Evolutionary conservation across 768 basidiomycete species (phyloP).

Genomic region (Mycena olivaceomarginata): DNA sequence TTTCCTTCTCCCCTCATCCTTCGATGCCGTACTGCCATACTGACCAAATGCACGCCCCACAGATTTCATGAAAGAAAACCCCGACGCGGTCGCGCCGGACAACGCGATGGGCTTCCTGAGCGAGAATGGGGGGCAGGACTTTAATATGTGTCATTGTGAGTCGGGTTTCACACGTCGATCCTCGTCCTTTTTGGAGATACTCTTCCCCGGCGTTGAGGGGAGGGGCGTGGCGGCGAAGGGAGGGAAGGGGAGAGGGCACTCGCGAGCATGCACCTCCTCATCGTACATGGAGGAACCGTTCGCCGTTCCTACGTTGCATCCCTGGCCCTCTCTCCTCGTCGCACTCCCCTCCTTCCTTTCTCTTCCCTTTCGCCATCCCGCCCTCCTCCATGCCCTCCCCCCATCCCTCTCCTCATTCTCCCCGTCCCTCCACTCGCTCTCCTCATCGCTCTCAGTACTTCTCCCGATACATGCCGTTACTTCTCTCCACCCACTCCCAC

Average conservation of each 20-base stretch:
- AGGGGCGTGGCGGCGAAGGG: not conserved
- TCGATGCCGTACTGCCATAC: not conserved
- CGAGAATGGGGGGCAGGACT: not conserved
- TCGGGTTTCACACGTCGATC: not conserved
- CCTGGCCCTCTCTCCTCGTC: not conserved
- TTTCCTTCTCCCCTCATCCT: not conserved
- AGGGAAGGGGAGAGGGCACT: too few relatives aligned
- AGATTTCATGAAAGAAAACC: conserved; percentile 20
- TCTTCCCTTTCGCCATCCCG: not conserved
- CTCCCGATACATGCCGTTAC: too few relatives aligned
- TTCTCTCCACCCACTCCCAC: too few relatives aligned
- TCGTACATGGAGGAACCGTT: too few relatives aligned
- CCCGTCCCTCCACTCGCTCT: too few relatives aligned
- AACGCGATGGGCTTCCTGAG: conserved; percentile 25
- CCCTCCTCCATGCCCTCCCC: not conserved
- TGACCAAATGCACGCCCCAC: not conserved
- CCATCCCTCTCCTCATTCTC: not conserved
- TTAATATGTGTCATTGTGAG: conserved; percentile 33
- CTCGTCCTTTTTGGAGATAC: not conserved
- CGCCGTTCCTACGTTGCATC: too few relatives aligned
- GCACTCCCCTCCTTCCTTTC: not conserved
- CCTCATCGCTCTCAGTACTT: too few relatives aligned
- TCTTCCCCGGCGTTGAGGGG: not conserved
- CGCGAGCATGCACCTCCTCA: too few relatives aligned
- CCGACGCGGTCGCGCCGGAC: not conserved